These are phyloP conservation scores for Bauhinia variegata DNA, from an alignment of 306 rosid genomes.

Conservation along the genomic window DNA sequence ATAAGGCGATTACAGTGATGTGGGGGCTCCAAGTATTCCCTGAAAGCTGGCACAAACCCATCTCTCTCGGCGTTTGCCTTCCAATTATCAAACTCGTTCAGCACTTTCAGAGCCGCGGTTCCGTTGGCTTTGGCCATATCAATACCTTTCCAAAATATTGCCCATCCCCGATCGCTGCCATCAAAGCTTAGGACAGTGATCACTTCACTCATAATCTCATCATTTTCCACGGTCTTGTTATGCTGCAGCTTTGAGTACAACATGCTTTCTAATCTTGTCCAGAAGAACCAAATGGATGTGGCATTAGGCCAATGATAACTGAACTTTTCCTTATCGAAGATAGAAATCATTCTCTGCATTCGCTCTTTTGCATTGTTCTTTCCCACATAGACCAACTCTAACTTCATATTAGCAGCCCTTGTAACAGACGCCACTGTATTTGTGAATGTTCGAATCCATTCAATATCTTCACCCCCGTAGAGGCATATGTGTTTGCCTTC, in stretches of 20 bases:
- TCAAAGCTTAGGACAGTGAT: conserved; percentile 80
- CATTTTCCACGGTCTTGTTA: conserved; percentile 56
- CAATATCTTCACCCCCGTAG: conserved; percentile 75
- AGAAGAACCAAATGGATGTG: conserved; percentile 76
- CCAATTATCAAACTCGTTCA: conserved; percentile 56
- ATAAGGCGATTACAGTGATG: conserved; percentile 78
- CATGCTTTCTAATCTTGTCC: conserved; percentile 89
- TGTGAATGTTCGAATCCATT: conserved; percentile 79
- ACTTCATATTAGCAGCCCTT: conserved; percentile 34
- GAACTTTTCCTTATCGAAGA: conserved; percentile 40
- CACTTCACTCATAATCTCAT: conserved; percentile 64
- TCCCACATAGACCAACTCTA: conserved; percentile 74
- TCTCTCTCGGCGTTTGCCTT: conserved; percentile 19
- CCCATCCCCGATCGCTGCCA: conserved; percentile 84
- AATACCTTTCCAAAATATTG: conserved; percentile 55
- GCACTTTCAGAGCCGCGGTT: conserved; percentile 42
- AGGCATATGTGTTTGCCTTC: conserved; percentile 59
- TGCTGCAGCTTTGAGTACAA: conserved; percentile 64
- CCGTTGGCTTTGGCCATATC: conserved; percentile 72
- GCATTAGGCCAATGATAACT: conserved; percentile 58
- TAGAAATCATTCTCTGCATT: conserved; percentile 45
- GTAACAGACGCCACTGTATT: conserved; percentile 47
- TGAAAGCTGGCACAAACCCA: too few species aligned
- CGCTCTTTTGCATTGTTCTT: conserved; percentile 70
- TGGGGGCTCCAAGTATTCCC: conserved; percentile 42